Evolutionary conservation across 1,284 basidiomycete genomes (phyloP), one percentile per base, ranked within the genome.

Genomic region (Ganoderma sp.): DNA sequence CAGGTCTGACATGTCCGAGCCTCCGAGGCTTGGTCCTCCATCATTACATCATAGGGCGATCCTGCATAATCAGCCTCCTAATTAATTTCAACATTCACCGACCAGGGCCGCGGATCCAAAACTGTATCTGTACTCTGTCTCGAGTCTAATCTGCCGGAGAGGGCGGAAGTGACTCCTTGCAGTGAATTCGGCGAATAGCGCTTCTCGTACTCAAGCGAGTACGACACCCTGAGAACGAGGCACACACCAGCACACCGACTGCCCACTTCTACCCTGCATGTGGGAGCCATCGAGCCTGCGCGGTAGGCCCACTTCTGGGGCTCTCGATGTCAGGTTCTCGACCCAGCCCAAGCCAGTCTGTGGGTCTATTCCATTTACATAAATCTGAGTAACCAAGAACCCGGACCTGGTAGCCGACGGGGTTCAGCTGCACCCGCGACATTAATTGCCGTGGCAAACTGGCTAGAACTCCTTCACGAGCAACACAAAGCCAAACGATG

Each of bases 81-180:
- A 57, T 57, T 37, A 57, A 32, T 57, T 10, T 25, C 22, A 22
- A 43, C 58, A 25, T 43, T n/a, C n/a, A 41, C 39, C n/a, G n/a
- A 22, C 6, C 10, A 22, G n/a, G 37, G 14, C 58, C 22, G 58
- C 41, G 39, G 58, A 60, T 60, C 58, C 37, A 41, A 25, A 60
- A 42, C 58, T 41, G 41, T 60, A 41, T 60, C 58, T 42, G 37
- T 60, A 42, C 22, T 42, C 41, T 43, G 39, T 60, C 25, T 60
- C 39, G 39, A 60, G 39, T 60, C 41, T 60, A 60, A 60, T 60
- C 52, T 34, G 32, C 52, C 32, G 52, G 32, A 32, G 52, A 28
- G 14, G 28, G 32, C 52, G 52, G 52, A 56, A 56, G 52, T 56
- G 48, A 52, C 52, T 19, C 52, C 52, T 56, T 17, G 15, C 52